Conservation (phyloP, 352 stramenopile genomes). For the Pythium biforme region DNA sequence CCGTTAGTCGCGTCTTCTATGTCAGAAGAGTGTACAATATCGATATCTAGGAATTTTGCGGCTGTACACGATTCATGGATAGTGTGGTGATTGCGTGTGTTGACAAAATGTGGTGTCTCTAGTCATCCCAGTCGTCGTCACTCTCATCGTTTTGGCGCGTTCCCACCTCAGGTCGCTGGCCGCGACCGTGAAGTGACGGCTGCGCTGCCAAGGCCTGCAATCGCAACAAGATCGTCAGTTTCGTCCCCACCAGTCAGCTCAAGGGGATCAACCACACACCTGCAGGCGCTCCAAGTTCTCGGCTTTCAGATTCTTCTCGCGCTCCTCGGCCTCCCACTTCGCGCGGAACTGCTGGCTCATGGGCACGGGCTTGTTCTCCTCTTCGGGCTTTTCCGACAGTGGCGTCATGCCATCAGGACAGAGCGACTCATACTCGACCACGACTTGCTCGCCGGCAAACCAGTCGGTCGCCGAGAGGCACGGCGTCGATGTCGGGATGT, state of each 20-base stretch:
- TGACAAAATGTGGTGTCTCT: constrained; percentile 16
- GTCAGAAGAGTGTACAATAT: constrained; percentile 21
- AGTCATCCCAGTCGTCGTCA: constrained; percentile 86
- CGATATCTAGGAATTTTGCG: constrained; percentile 3
- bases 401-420: constrained; percentile 56
- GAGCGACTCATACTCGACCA: constrained; percentile 54
- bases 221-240: not conserved
- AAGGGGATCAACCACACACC: constrained; percentile 20
- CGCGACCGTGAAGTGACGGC: constrained; percentile 64
- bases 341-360: constrained; percentile 73
- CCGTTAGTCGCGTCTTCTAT: constrained; percentile 10
- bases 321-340: constrained; percentile 53
- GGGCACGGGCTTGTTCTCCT: constrained; percentile 34
- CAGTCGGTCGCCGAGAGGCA: constrained; percentile 41
- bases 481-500: constrained; percentile 32
- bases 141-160: constrained; percentile 38
- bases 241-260: not conserved
- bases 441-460: constrained; percentile 46
- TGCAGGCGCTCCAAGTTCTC: constrained; percentile 72
- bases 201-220: constrained; percentile 57
- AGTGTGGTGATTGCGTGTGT: not conserved
- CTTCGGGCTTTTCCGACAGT: constrained; percentile 54
- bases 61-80: not conserved
- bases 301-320: constrained; percentile 57
- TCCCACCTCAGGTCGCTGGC: constrained; percentile 16